Conservation (phyloP, 2,329 filamentous ascomycete species). For the Cladophialophora yegresii region DNA sequence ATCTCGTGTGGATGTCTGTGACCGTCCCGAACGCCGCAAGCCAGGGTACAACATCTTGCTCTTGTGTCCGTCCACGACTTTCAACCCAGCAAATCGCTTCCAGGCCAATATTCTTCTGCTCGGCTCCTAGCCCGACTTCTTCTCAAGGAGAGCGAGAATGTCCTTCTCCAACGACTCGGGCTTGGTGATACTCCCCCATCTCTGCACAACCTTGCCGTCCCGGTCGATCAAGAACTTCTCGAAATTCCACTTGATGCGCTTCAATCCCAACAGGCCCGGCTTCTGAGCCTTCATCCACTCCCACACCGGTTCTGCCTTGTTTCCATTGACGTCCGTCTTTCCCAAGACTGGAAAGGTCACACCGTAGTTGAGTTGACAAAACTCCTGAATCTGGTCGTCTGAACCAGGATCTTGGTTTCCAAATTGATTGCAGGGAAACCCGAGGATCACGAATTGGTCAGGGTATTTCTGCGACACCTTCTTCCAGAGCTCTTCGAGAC, state of each 20-base stretch:
- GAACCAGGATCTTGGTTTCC: conserved; percentile 82
- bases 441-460: conserved; percentile 81
- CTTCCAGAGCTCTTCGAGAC: conserved; percentile 89
- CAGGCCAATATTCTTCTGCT: neutral
- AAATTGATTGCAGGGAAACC: conserved; percentile 99
- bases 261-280: conserved; percentile 81
- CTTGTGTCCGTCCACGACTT: neutral
- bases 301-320: conserved; percentile 74
- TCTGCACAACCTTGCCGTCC: conserved; percentile 79
- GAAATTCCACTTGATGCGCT: conserved; percentile 97
- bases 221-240: conserved; percentile 92
- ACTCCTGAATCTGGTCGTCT: conserved; percentile 76
- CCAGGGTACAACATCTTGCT: neutral
- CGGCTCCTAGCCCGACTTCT: conserved; percentile 36
- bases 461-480: conserved; percentile 67
- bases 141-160: conserved; percentile 73
- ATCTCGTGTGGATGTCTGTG: neutral
- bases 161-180: conserved; percentile 75
- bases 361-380: conserved; percentile 93
- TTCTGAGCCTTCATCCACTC: conserved; percentile 72
- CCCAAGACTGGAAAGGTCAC: conserved; percentile 87
- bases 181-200: conserved; percentile 88
- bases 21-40: neutral
- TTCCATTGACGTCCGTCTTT: conserved; percentile 93
- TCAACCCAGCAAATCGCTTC: neutral